Base-by-base conservation (phyloP, 2,329 filamentous ascomycete genomes). In the Aureobasidium sp. region DNA sequence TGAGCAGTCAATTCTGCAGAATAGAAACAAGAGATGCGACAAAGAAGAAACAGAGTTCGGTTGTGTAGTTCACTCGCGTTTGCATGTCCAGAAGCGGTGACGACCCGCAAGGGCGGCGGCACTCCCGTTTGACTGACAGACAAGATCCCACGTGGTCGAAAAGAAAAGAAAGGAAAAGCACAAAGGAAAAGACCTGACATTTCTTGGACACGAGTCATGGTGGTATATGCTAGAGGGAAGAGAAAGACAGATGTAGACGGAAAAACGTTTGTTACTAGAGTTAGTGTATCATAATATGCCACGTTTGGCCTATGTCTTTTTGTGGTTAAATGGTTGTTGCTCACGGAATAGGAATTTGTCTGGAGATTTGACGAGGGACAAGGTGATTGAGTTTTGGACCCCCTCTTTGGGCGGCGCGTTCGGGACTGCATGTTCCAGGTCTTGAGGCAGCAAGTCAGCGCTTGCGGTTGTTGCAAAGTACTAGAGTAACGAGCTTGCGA, bases 331-430 rank as follows among this genome's bases (percentile, higher is more conserved):
- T 51, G 45, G 27, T 51, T 51, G 47, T 38, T n/a, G 33, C 43
- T 17, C 7, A n/a, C 17, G 15, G 27, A 19, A 19, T 47, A 13
- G 23, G 37, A 42, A 17, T 15, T 27, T 21, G 23, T 53, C 35
- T 54, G 10, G 35, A 42, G 37, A 21, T n/a, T 42, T 23, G 50
- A 31, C 25, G 10, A 11, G 23, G 23, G 19, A 23, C 42, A 40
- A 21, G 50, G 50, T 54, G 37, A 54, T 23, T 54, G 37, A 54
- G 50, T 54, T 53, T 40, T 40, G 35, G 50, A 31, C 46, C 50
- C 37, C 50, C 50, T 29, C 17, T 42, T 29, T 31, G 33, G 47
- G n/a, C n/a, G n/a, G n/a, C 35, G 37, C 37, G n/a, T 31, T 25
- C 8, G 25, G 17, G 50, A 37, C 37, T 42, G 50, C 50, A 54